Evolutionary conservation across 441 rosid genomes (phyloP), one percentile per base, ranked within the genome.

Genomic region (Adansonia grandidieri): DNA sequence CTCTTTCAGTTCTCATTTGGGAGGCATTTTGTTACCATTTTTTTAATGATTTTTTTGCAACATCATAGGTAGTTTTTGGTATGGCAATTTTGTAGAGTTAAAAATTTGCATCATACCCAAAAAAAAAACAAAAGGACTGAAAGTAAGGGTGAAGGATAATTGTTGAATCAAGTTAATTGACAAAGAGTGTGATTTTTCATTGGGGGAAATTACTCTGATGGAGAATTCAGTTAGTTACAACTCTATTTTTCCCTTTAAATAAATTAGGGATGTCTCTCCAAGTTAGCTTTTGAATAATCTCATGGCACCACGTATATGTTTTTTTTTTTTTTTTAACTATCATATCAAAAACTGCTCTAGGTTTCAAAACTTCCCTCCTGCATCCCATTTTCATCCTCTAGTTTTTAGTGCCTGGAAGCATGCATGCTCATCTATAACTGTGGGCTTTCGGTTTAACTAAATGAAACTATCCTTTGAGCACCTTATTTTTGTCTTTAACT

Each of bases 401-500:
- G 47, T 42, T 56, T 19, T 61, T 71, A 19, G 47, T 78, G 20
- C n/a, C 19, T 65, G 19, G 17, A 22, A 44, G 63, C 48, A 9
- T 53, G 45, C 40, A 9, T 63, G 60, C 32, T 44, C 57, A 14
- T 42, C 40, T 42, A 51, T 22, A 22, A 79, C 37, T 5, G 17
- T 58, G 74, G 56, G n/a, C 40, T 77, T 71, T 40, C 11, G 62
- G 10, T 76, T 51, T 71, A 17, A 65, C 32, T 64, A 76, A 32
- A 58, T 51, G 14, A 60, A 67, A 24, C 15, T 13, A 48, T 20
- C 54, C 60, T 32, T 24, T 68, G 64, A 24, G 17, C 37, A 44
- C 11, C 64, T 72, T 56, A 40, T 45, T 50, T 64, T 81, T 65
- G 17, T 22, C 22, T 22, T 28, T 42, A 14, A 11, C 17, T 77